Evolutionary conservation across 805 yeast genomes (phyloP), one percentile per base, ranked within the genome.

Genomic region (Schwanniomyces pseudopolymorphus): DNA sequence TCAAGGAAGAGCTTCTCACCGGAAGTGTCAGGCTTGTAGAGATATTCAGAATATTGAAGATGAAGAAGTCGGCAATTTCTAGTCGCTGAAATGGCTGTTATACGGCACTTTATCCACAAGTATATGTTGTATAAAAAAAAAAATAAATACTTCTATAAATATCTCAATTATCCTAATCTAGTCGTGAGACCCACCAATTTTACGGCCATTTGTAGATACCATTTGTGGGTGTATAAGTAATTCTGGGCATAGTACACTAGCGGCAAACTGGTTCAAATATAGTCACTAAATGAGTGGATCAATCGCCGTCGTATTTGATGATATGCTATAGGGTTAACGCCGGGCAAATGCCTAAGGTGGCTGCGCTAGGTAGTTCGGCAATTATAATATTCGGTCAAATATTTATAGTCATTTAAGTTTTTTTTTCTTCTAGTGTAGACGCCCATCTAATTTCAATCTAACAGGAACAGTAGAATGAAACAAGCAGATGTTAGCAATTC

Each of bases 1-100:
- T 91, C 70, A 91, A 91, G 69, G 97, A 91, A 66, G 90, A 87
- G 65, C 78, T 90, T 54, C 82, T 86, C 47, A 60, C 72, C 2
- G 75, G 84, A 39, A 79, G 88, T 40, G 73, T 84, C 43, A 68
- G 67, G 46, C 51, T 85, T 43, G 75, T 87, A 47, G 75, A 70
- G 44, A 51, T 82, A 10, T 55, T 77, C 40, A 49, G 55, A 43
- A 43, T 66, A 33, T 53, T 63, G 47, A 60, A 46, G 39, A 19
- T 64, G 37, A 64, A 57, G 48, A 53, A 56, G 42, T 16, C 49
- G 10, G 26, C 39, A 7, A 28, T 36, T 36, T 10, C 37, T 13
- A 7, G 11, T 3, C 3, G 16, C 3, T 33, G 20, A 17, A 6
- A n/a, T n/a, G n/a, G n/a, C n/a, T n/a, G n/a, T n/a, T n/a, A n/a